A percentile compares a stretch with the other conserved stretches of the same genome.
Evolutionary conservation across 768 basidiomycete species (phyloP).

Genomic region (Lactarius hatsudake): DNA sequence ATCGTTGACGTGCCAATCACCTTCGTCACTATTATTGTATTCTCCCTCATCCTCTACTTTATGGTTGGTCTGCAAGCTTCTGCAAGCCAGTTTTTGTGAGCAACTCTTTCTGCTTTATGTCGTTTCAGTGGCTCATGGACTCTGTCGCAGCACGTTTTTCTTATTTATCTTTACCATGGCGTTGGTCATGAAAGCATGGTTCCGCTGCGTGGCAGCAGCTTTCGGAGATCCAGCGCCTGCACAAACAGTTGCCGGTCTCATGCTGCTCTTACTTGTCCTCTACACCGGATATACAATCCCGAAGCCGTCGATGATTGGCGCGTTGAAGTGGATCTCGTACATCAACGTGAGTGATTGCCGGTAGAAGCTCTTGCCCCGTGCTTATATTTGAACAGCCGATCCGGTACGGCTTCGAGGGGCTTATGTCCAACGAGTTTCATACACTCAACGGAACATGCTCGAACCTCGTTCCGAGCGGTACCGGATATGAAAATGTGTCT

Average conservation of each 20-base stretch:
- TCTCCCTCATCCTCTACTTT: slow-evolving; percentile 57
- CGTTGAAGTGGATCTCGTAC: slow-evolving; percentile 64
- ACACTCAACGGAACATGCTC: slow-evolving; percentile 61
- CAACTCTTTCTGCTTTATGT: slow-evolving; percentile 12
- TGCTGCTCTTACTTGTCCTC: slow-evolving; percentile 51
- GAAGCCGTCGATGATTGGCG: slow-evolving; percentile 61
- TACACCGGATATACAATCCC: slow-evolving; percentile 64
- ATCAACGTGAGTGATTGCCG: slow-evolving; percentile 48
- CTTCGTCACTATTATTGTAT: slow-evolving; percentile 44
- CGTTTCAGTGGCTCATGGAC: neutral
- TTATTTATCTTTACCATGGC: slow-evolving; percentile 57
- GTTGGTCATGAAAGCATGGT: slow-evolving; percentile 71
- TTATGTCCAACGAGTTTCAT: slow-evolving; percentile 82
- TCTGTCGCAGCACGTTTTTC: slow-evolving; percentile 48
- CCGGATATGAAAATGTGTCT: slow-evolving; percentile 55
- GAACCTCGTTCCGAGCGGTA: slow-evolving; percentile 56
- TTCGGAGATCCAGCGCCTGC: slow-evolving; percentile 60
- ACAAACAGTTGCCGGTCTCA: slow-evolving; percentile 54
- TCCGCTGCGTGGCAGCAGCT: slow-evolving; percentile 61
- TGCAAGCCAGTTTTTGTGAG: slow-evolving; percentile 66
- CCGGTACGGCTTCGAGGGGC: slow-evolving; percentile 68
- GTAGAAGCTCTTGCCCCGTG: slow-evolving; percentile 15
- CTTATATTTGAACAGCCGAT: slow-evolving; percentile 48
- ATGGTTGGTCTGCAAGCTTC: slow-evolving; percentile 53
- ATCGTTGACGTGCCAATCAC: slow-evolving; percentile 62